Evolutionary conservation across 495 filamentous ascomycete genomes (phyloP), one percentile per base, ranked within the genome.

Genomic region (Neurospora discreta): DNA sequence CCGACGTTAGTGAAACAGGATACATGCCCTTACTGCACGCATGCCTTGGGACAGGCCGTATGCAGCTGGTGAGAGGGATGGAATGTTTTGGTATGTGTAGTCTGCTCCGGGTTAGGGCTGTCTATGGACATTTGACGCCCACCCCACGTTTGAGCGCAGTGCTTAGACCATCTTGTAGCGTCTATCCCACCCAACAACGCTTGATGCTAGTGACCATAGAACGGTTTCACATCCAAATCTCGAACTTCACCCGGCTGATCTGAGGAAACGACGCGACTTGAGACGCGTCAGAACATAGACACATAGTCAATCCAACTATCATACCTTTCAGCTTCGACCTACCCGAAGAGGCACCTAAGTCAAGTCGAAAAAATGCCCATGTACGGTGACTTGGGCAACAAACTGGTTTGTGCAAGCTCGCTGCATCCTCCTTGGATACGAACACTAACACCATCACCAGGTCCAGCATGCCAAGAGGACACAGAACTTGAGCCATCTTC

Each of bases 401-500:
- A 97, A 81, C 80, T 95, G 77, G 90, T 93, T 80, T 23, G 84
- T 80, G 71, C 41, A 6, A 44, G 71, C 78, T 69, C 73, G 72
- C 39, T 36, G 42, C 68, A 33, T 69, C 60, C 8, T 39, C 3
- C 26, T 69, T 39, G 43, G 5, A 15, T 41, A 40, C 39, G 16
- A 39, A 18, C 39, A 43, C 40, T 36, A 68, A 75, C 75, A 76
- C 71, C 75, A 58, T 71, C 39, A n/a, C 71, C 76, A 98, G 94
- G 93, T 94, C 74, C 93, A 95, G 87, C 93, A 99, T 83, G 96
- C 95, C 80, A 98, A 98, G 86, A 89, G 96, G 74, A 98, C 94
- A 43, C 93, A 96, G 83, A 89, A 92, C 71, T 89, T 99, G 46
- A 81, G 89, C 20, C 89, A 96, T 79, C 89, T 99, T 15, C 96